phyloP scores from a whole-genome alignment of 768 basidiomycete genomes.

The Clathrus columnatus region DNA sequence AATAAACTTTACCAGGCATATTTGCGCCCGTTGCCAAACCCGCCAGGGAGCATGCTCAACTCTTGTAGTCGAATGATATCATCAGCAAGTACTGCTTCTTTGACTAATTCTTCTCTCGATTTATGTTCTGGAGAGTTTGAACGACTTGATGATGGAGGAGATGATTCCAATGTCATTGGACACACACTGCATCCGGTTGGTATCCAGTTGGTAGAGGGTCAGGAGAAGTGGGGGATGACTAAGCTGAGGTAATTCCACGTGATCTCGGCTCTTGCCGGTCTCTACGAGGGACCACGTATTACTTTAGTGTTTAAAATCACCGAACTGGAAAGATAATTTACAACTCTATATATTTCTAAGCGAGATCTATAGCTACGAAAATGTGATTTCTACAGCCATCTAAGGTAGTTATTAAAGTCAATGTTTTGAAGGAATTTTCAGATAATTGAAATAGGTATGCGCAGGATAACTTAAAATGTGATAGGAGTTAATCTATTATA shows the following conservation, averaged over 20 bases:
- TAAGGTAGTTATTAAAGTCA: no score
- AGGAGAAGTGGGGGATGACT: not conserved
- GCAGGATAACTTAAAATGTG: no score
- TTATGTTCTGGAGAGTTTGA: not conserved
- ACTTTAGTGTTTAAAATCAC: no score
- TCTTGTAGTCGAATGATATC: slow-evolving; percentile 37
- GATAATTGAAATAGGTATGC: no score
- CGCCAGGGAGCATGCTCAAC: slow-evolving; percentile 47
- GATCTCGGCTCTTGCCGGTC: not conserved
- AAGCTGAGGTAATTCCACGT: not conserved
- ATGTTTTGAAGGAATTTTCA: no score
- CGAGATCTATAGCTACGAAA: no score
- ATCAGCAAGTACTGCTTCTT: slow-evolving; percentile 28
- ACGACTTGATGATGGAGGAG: not conserved
- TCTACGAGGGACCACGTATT: no score
- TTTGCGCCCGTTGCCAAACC: slow-evolving; percentile 50
- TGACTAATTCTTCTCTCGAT: not conserved
- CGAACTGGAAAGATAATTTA: no score
- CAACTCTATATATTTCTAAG: no score
- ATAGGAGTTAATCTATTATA: no score
- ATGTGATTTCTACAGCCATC: no score
- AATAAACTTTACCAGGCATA: slow-evolving; percentile 43
- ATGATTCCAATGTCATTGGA: not conserved
- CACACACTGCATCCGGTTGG: not conserved
- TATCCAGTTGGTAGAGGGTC: not conserved